These are phyloP conservation scores for Cryptococcus sp. DNA, from an alignment of 1,284 basidiomycete genomes.

Conservation along the genomic window DNA sequence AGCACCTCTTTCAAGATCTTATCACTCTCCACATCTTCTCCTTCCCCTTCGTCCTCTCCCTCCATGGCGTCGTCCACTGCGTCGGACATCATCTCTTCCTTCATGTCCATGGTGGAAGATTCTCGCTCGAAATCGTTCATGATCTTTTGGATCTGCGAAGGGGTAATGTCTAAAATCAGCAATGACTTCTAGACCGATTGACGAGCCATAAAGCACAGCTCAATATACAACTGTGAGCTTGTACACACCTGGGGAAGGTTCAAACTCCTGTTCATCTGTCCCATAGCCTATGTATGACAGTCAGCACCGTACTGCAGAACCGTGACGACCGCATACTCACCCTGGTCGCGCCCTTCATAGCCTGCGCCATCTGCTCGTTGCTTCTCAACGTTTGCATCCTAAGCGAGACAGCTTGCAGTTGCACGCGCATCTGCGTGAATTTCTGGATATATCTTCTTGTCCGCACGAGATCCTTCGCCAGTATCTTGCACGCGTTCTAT, in stretches of 20 bases:
- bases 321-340: slow-evolving; percentile 57
- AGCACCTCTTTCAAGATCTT: slow-evolving; percentile 94
- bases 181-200: too few species aligned
- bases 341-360: slow-evolving; percentile 96
- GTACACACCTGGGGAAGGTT: slow-evolving; percentile 69
- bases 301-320: neutral
- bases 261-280: slow-evolving; percentile 92
- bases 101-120: slow-evolving; percentile 99
- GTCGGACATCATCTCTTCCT: slow-evolving; percentile 99
- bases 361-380: slow-evolving; percentile 99
- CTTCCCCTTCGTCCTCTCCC: slow-evolving; percentile 83
- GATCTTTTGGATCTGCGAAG: slow-evolving; percentile 78
- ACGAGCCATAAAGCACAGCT: neutral
- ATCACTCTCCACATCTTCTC: slow-evolving; percentile 87
- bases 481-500: slow-evolving; percentile 96
- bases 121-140: slow-evolving; percentile 99
- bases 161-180: slow-evolving; percentile 68
- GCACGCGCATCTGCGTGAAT: slow-evolving; percentile 98
- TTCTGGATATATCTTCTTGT: slow-evolving; percentile 95
- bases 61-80: slow-evolving; percentile 99
- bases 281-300: slow-evolving; percentile 79
- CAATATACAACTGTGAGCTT: neutral
- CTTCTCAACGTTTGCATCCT: slow-evolving; percentile 95
- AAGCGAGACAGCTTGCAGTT: slow-evolving; percentile 92
- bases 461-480: slow-evolving; percentile 97